Conservation (phyloP, 2,329 filamentous ascomycete species). For the Esteya vermicola region DNA sequence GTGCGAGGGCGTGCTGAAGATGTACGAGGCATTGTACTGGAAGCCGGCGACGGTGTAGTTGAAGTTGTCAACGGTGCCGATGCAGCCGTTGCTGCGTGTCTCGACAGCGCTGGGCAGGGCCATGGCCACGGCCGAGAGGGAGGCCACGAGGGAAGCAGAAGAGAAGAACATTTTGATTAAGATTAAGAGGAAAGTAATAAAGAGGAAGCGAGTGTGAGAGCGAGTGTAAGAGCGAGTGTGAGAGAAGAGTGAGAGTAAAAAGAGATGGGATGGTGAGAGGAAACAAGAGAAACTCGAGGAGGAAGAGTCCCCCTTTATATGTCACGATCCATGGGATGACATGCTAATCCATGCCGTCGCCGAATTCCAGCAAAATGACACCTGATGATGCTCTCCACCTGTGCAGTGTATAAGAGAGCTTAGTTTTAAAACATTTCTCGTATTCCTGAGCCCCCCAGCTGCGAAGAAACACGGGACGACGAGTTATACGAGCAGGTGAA, state of each 20-base stretch:
- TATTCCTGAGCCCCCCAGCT: too few relatives aligned
- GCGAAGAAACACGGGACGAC: too few relatives aligned
- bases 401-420: too few relatives aligned
- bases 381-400: too few relatives aligned
- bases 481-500: too few relatives aligned
- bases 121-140: constrained; percentile 1
- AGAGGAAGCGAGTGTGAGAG: not conserved
- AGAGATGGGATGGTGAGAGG: too few relatives aligned
- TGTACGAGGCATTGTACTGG: constrained; percentile 32
- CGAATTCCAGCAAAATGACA: too few relatives aligned
- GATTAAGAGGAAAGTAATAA: not conserved
- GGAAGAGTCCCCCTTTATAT: too few relatives aligned
- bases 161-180: constrained; percentile 1
- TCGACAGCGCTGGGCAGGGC: constrained; percentile 2
- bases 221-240: not conserved
- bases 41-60: constrained; percentile 29
- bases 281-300: too few relatives aligned
- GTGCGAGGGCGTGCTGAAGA: constrained; percentile 36
- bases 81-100: constrained; percentile 15
- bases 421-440: too few relatives aligned
- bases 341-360: too few relatives aligned
- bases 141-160: not conserved
- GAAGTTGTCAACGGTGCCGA: constrained; percentile 19
- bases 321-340: too few relatives aligned
- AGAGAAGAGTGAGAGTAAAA: not conserved